Evolutionary conservation across 2,329 filamentous ascomycete species (phyloP).

Genomic region (Teratosphaeriaceae sp.): DNA sequence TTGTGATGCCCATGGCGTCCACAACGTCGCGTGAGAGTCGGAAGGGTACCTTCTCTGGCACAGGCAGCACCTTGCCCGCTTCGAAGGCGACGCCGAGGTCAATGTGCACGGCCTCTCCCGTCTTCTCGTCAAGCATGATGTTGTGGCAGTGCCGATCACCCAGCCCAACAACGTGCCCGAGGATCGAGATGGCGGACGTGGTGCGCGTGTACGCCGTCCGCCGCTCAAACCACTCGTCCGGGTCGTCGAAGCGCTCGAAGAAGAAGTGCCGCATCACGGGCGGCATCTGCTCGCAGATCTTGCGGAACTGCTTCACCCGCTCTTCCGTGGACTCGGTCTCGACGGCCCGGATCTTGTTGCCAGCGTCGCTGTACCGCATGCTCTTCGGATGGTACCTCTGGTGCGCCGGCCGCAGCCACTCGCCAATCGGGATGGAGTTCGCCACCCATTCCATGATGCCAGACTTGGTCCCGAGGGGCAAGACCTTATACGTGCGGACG

Average conservation of each 20-base stretch:
- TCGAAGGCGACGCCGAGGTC: conserved; percentile 97
- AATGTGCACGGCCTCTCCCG: conserved; percentile 92
- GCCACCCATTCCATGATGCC: conserved; percentile 97
- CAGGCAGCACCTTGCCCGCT: conserved; percentile 86
- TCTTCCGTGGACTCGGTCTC: conserved; percentile 61
- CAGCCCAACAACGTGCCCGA: conserved; percentile 80
- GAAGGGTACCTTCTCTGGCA: conserved; percentile 95
- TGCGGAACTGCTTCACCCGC: conserved; percentile 68
- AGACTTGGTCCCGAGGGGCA: conserved; percentile 75
- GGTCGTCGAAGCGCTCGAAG: conserved; percentile 86
- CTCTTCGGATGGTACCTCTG: conserved; percentile 80
- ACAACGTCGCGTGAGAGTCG: conserved; percentile 89
- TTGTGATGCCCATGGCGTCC: conserved; percentile 93
- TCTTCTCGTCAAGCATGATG: conserved; percentile 83
- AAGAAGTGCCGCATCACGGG: conserved; percentile 97
- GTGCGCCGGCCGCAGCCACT: conserved; percentile 88
- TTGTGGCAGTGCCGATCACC: conserved; percentile 96
- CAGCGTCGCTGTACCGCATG: conserved; percentile 66
- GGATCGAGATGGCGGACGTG: conserved; percentile 90
- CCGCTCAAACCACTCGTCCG: conserved; percentile 91
- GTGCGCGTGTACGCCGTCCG: conserved; percentile 87
- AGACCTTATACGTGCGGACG: conserved; percentile 94
- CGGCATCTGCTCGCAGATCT: conserved; percentile 73
- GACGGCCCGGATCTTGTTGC: conserved; percentile 70
- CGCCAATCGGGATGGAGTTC: conserved; percentile 85